These are phyloP conservation scores for Aspergillus clavatus DNA, from an alignment of 2,329 filamentous ascomycete genomes.

Conservation along the genomic window DNA sequence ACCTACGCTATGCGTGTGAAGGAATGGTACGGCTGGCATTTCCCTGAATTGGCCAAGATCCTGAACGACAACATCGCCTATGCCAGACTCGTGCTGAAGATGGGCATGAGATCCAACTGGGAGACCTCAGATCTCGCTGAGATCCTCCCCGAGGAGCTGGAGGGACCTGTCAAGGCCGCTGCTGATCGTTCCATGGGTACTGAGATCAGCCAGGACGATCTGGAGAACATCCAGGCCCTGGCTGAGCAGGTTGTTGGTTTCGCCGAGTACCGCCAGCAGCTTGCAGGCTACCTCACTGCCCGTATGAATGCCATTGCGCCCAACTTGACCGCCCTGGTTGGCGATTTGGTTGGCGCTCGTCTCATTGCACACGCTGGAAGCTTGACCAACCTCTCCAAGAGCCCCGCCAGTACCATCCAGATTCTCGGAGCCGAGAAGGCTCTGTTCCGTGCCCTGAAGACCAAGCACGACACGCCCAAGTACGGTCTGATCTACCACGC, in stretches of 20 bases:
- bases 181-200: conserved; percentile 98
- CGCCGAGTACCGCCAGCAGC: conserved; percentile 81
- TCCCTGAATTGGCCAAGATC: conserved; percentile 96
- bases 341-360: conserved; percentile 87
- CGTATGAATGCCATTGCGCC: conserved; percentile 97
- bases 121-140: conserved; percentile 74
- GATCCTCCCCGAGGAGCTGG: conserved; percentile 92
- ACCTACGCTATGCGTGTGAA: conserved; percentile 98
- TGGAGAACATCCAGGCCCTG: conserved; percentile 85
- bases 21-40: conserved; percentile 99
- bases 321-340: conserved; percentile 88
- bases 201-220: conserved; percentile 87
- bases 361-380: conserved; percentile 94
- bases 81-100: conserved; percentile 76
- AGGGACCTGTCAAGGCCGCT: conserved; percentile 83
- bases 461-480: conserved; percentile 98
- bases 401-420: conserved; percentile 91
- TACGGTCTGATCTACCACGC: conserved; percentile 94
- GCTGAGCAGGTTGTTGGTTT: conserved; percentile 92
- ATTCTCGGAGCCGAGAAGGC: conserved; percentile 98
- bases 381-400: conserved; percentile 90
- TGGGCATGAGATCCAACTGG: conserved; percentile 83
- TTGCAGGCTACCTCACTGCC: conserved; percentile 81
- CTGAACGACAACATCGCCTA: conserved; percentile 96
- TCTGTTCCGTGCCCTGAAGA: conserved; percentile 96